Conservation (phyloP, 371 early-diverging fungal genomes). For the Mortierella sp. region DNA sequence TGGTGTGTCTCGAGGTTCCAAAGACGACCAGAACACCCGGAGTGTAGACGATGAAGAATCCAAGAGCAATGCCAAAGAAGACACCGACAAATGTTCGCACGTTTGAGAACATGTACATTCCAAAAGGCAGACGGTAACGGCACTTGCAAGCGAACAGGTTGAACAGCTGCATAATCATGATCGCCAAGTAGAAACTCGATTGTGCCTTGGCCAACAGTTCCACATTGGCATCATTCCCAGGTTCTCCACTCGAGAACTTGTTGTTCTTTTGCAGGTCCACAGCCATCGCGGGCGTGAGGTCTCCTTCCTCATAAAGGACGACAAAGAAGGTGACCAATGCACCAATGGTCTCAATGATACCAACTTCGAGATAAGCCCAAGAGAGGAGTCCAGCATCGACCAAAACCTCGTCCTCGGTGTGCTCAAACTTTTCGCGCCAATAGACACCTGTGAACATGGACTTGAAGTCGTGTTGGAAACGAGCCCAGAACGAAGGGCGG, state of each 20-base stretch:
- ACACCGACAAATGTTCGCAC: constrained; percentile 72
- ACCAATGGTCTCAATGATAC: constrained; percentile 84
- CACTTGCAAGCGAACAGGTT: constrained; percentile 95
- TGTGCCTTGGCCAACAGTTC: constrained; percentile 75
- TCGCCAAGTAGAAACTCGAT: constrained; percentile 79
- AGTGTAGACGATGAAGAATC: constrained; percentile 78
- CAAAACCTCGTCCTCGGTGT: constrained; percentile 82
- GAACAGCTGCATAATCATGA: constrained; percentile 90
- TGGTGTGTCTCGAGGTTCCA: constrained; percentile 67
- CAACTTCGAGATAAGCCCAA: constrained; percentile 90
- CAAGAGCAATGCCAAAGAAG: constrained; percentile 69
- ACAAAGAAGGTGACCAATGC: constrained; percentile 80
- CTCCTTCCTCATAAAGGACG: constrained; percentile 62
- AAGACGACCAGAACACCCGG: constrained; percentile 84
- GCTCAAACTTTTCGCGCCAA: constrained; percentile 74
- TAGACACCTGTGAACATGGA: constrained; percentile 63
- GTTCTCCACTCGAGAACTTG: constrained; percentile 13
- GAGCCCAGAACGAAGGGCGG: constrained; percentile 45
- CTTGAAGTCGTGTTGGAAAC: constrained; percentile 51
- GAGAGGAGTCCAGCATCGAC: constrained; percentile 87
- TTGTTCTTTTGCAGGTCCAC: constrained; percentile 63
- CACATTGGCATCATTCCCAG: not conserved
- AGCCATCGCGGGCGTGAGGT: constrained; percentile 66
- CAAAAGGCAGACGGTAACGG: constrained; percentile 78
- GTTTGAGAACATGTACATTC: constrained; percentile 86